Conservation (phyloP, 495 filamentous ascomycete genomes). For the Xylaria acuta region DNA sequence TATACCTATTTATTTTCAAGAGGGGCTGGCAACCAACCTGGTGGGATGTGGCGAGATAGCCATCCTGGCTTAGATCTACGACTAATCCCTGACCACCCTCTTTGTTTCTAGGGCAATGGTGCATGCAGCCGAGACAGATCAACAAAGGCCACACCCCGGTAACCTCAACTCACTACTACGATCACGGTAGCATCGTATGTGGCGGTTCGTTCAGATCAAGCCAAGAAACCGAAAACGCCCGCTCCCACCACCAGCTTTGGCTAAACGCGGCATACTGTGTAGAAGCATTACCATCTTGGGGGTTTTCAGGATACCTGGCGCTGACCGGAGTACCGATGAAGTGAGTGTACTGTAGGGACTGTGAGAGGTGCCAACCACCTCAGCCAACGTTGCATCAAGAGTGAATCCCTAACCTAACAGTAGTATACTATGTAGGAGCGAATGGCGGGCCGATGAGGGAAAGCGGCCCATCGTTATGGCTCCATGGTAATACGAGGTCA, state of each 20-base stretch:
- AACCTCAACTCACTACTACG: neutral
- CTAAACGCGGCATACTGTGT: constrained; percentile 7
- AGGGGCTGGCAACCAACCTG: neutral
- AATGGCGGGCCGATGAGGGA: constrained; percentile 6
- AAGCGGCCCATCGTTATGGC: neutral
- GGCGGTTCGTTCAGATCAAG: constrained; percentile 2
- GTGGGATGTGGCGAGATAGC: constrained; percentile 5
- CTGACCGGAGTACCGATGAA: neutral
- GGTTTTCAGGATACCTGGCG: neutral
- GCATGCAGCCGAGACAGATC: constrained; percentile 8
- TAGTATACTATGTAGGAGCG: neutral
- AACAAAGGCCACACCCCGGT: constrained; percentile 15
- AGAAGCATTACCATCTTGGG: neutral
- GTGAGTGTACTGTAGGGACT: neutral
- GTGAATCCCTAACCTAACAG: neutral
- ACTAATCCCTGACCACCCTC: constrained; percentile 3
- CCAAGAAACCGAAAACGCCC: neutral
- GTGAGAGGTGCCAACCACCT: neutral
- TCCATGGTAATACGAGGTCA: constrained; percentile 27
- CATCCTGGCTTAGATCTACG: constrained; percentile 14
- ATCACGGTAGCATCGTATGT: constrained; percentile 6
- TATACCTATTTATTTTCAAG: constrained; percentile 28
- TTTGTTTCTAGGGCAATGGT: constrained; percentile 20
- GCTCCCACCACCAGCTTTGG: constrained; percentile 1
- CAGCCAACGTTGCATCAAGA: constrained; percentile 21